These are phyloP conservation scores for Leishmania gerbilli DNA, from an alignment of 208 protist species.

Conservation along the genomic window DNA sequence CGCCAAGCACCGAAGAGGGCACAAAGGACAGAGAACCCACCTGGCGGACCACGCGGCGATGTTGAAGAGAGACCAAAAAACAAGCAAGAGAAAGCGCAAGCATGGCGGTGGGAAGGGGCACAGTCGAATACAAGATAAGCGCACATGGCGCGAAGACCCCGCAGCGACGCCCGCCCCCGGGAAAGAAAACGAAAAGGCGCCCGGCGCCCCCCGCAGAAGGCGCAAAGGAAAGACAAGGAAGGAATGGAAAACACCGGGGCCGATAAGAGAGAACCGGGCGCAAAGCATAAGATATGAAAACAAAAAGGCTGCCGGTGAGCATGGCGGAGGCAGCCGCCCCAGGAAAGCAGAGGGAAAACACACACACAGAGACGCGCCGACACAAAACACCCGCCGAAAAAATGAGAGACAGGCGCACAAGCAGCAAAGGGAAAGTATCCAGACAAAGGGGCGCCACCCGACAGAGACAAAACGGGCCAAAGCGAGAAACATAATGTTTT, in stretches of 20 bases:
- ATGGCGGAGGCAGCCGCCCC: neutral
- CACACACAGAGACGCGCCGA: neutral
- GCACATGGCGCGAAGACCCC: no score
- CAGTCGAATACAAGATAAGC: no score
- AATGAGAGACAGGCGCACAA: neutral
- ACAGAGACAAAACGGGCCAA: neutral
- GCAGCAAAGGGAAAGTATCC: neutral
- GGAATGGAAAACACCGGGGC: neutral
- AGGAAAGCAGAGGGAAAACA: neutral
- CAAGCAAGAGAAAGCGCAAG: no score
- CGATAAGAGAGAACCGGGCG: neutral
- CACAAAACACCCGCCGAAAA: neutral
- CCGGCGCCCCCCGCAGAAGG: neutral
- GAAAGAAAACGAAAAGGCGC: no score
- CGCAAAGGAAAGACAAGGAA: neutral
- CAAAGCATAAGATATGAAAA: neutral
- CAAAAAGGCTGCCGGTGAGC: neutral
- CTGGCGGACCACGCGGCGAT: neutral
- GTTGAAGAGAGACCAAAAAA: neutral
- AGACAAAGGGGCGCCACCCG: rapidly evolving
- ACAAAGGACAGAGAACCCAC: neutral
- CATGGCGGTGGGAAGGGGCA: no score
- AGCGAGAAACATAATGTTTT: neutral
- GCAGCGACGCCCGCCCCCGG: no score
- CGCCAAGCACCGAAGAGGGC: neutral